Evolutionary conservation across 2,329 filamentous ascomycete species (phyloP), one percentile per base, ranked within the genome.

Genomic region (Monosporascus sp.): DNA sequence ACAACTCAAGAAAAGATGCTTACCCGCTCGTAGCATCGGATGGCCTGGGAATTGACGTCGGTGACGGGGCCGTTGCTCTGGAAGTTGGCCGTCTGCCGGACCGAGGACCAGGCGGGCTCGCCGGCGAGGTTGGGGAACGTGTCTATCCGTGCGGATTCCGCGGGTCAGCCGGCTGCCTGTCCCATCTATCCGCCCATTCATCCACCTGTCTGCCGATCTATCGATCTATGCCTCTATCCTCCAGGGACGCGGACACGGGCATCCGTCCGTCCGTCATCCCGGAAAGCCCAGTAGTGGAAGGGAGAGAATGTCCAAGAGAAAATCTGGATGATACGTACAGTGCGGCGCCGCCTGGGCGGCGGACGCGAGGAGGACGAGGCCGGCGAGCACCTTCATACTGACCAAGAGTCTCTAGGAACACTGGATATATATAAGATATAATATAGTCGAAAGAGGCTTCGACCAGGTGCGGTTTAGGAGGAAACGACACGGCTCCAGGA

Each of bases 61-160:
- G 66, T 69, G 8, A 75, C 71, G 22, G 72, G 72, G 11, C 65
- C 66, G 59, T 74, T 74, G 51, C 63, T 68, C 60, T 74, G 72
- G 57, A 70, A 73, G 65, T 76, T 75, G 50, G 71, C 69, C 37
- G 74, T 75, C 59, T 70, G 66, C 44, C 74, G 70, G 46, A 75
- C 66, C 7, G 62, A 65, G 5, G 61, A 60, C 65, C 65, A 68
- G 34, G 61, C 62, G 17, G 60, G 31, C 9, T 64, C 66, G 42
- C 65, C 64, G 3, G 55, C 49, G 14, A 68, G 57, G 31, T 66
- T 62, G 24, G 65, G 65, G 52, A 68, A 67, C 7, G 65, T 68
- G 51, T 68, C 65, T 68, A 17, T 2, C 20, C 15, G 11, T 34
- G 31, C 31, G 20, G 18, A 15, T 22, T 22, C 42, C 20, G 20